Conservation (phyloP, 1,139 yeast species). For the Taiozyma sp. region DNA sequence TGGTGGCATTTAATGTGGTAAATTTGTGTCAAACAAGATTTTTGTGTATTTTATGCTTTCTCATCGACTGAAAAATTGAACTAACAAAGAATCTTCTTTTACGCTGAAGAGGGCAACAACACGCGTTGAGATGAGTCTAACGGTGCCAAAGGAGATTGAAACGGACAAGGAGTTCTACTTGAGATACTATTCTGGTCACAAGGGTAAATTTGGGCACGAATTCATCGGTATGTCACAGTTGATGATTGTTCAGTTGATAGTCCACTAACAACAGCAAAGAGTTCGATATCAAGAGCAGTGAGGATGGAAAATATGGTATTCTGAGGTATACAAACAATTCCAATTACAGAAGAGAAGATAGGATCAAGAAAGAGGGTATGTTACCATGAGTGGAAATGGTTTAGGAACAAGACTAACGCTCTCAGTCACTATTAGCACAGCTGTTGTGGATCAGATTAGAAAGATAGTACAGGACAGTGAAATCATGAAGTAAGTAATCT, state of each 20-base stretch:
- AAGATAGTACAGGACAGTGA: constrained; percentile 34
- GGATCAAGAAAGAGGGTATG: constrained; percentile 33
- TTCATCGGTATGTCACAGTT: constrained; percentile 28
- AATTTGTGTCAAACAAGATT: not conserved
- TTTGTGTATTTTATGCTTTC: not conserved
- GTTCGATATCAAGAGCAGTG: constrained; percentile 32
- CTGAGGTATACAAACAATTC: constrained; percentile 42
- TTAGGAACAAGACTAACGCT: not conserved
- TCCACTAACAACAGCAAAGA: constrained; percentile 21
- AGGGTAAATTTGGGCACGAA: constrained; percentile 41
- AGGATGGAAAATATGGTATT: constrained; percentile 29
- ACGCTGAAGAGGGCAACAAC: not conserved
- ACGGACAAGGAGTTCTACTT: constrained; percentile 25
- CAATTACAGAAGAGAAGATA: constrained; percentile 37
- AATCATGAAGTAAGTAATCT: constrained; percentile 24
- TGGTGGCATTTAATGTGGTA: not conserved
- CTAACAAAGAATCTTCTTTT: not conserved
- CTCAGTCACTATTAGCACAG: constrained; percentile 24
- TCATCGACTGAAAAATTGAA: not conserved
- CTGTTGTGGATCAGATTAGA: constrained; percentile 31
- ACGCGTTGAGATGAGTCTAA: not conserved
- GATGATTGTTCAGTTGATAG: not conserved
- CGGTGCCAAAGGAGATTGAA: not conserved
- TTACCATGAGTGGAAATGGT: constrained; percentile 1
- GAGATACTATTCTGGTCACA: constrained; percentile 38